Evolutionary conservation across 768 basidiomycete species (phyloP), one percentile per base, ranked within the genome.

Genomic region (Tremella mesenterica): DNA sequence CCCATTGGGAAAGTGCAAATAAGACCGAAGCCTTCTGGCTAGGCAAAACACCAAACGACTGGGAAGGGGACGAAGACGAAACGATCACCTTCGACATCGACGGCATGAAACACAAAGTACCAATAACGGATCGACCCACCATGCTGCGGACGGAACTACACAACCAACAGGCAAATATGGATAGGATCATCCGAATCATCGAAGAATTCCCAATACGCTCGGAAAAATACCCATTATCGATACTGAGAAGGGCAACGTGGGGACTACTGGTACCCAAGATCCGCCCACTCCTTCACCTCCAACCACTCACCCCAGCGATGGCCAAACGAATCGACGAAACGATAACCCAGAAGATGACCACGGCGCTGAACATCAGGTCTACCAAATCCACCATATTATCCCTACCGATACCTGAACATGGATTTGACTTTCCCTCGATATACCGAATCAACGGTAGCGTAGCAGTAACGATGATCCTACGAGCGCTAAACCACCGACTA

Each of bases 341-440:
- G 8, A 48, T 60, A 4, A 25, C 54, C n/a, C n/a, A 47, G n/a
- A 60, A 59, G 50, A 41, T 59, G 2, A 29, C 30, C 16, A 12
- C 38, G 1, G 26, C 29, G 12, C 18, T 56, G 3, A 14, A 31
- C 13, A 14, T 31, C 25, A 2, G 20, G 6, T 7, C 18, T 18
- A 28, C 53, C n/a, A 25, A 16, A 26, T 9, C 48, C 3, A 13
- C 12, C 3, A 27, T 60, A 3, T 51, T 56, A 1, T 3, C 25
- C 10, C 25, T 60, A 1, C 58, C 58, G 2, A 9, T 60, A 14
- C 2, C 18, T 10, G 8, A 48, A 14, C 45, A 28, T 18, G 58
- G 58, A 2, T 53, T 60, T 18, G 58, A 28, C 2, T 56, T 60
- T 27, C 58, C 58, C 8, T 52, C 54, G 3, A 26, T 60, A 5